phyloP scores from a whole-genome alignment of 306 rosid species.

The Cicer cuneatum region DNA sequence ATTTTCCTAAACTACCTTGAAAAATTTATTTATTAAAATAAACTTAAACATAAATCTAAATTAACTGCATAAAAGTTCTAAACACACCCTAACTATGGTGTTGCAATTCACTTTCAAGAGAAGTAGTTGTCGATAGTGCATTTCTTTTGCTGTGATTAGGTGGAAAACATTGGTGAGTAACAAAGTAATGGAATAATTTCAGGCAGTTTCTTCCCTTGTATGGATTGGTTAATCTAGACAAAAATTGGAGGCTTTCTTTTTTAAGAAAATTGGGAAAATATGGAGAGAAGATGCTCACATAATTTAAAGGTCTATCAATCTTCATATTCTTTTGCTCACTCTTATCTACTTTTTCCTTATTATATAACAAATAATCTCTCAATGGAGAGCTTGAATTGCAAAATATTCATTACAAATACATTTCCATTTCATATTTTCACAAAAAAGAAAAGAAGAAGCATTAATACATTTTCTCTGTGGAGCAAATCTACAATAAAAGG shows the following conservation, averaged over 20 bases:
- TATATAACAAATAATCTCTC: conserved; percentile 38
- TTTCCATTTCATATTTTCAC: conserved; percentile 60
- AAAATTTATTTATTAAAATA: too few relatives aligned
- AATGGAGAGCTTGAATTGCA: conserved; percentile 53
- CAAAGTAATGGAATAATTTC: not conserved
- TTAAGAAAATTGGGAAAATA: too few relatives aligned
- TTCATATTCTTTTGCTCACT: not conserved
- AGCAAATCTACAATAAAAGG: conserved; percentile 60
- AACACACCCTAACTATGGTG: not conserved
- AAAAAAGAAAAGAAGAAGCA: conserved; percentile 46
- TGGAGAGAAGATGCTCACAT: too few relatives aligned
- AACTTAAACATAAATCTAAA: too few relatives aligned
- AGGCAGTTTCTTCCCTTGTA: too few relatives aligned
- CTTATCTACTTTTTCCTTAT: not conserved
- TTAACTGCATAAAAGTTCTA: not conserved
- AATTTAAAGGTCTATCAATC: not conserved
- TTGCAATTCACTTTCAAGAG: not conserved
- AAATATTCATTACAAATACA: conserved; percentile 55
- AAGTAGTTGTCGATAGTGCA: not conserved
- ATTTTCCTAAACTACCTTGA: too few relatives aligned
- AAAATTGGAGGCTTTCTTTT: too few relatives aligned
- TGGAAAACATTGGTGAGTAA: not conserved
- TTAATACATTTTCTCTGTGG: conserved; percentile 62
- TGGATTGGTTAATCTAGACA: too few relatives aligned
- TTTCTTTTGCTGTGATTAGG: not conserved